Percentiles rank a stretch among this genome's conserved stretches.
Evolutionary conservation across 805 yeast genomes (phyloP).

Genomic region (Blastobotrys terrestris): DNA sequence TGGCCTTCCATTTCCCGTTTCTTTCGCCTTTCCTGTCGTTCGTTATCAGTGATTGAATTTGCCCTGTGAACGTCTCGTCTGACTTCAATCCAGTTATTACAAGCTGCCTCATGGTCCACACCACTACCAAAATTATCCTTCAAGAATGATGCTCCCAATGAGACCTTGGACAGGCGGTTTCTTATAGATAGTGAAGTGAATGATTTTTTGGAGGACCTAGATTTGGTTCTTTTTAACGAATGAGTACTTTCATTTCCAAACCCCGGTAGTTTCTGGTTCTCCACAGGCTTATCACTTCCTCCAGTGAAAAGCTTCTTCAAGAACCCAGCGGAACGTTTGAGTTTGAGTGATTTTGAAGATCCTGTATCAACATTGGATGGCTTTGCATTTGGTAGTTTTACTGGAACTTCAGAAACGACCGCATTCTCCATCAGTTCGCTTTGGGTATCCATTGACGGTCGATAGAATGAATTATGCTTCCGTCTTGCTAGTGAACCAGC

Average conservation of each 20-base stretch:
- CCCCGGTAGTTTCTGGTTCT: background rate
- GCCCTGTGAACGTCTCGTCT: slow-evolving; percentile 65
- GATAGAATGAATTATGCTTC: background rate
- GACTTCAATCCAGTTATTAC: slow-evolving; percentile 43
- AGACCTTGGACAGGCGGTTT: background rate
- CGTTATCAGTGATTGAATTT: slow-evolving; percentile 59
- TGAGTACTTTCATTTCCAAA: slow-evolving; percentile 4
- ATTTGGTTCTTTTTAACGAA: slow-evolving; percentile 16
- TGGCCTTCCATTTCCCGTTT: slow-evolving; percentile 51
- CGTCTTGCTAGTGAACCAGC: background rate
- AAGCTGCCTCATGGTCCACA: background rate
- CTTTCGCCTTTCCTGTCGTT: slow-evolving; percentile 58
- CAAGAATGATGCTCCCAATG: background rate
- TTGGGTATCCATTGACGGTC: background rate
- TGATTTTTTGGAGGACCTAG: slow-evolving; percentile 19
- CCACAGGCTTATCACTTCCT: slow-evolving; percentile 1
- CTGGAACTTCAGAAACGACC: slow-evolving; percentile 16
- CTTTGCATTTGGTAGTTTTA: slow-evolving; percentile 17
- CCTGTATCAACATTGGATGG: slow-evolving; percentile 2
- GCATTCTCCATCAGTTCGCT: background rate
- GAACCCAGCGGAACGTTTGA: slow-evolving; percentile 28
- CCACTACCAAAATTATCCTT: background rate
- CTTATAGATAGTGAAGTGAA: slow-evolving; percentile 8
- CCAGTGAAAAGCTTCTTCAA: slow-evolving; percentile 20
- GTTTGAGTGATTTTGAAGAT: slow-evolving; percentile 18